phyloP scores from a whole-genome alignment of 805 yeast species.

The Cyberlindnera samutprakarnensis region DNA sequence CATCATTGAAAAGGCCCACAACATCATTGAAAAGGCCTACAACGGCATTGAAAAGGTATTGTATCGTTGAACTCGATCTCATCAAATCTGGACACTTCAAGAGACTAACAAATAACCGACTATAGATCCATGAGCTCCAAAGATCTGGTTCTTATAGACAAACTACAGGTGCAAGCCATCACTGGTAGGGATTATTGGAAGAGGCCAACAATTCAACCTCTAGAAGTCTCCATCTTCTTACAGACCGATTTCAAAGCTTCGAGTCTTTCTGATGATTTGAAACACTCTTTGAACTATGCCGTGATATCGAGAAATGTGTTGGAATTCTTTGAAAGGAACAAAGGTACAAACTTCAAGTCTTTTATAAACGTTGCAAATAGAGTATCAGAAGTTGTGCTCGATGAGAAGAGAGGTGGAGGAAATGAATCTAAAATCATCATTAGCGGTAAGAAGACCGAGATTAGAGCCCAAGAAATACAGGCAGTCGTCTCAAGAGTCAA shows the following conservation, averaged over 20 bases:
- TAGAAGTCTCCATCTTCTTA: slow-evolving; percentile 50
- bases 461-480: slow-evolving; percentile 45
- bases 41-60: too few species aligned
- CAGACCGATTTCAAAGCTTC: slow-evolving; percentile 65
- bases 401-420: slow-evolving; percentile 41
- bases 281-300: slow-evolving; percentile 83
- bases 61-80: too few species aligned
- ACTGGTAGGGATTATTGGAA: slow-evolving; percentile 76
- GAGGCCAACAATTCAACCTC: slow-evolving; percentile 58
- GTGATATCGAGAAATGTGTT: slow-evolving; percentile 64
- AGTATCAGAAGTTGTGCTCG: slow-evolving; percentile 37
- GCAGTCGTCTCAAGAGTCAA: slow-evolving; percentile 31
- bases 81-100: too few species aligned
- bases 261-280: slow-evolving; percentile 74
- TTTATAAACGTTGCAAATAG: slow-evolving; percentile 35
- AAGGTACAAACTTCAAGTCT: slow-evolving; percentile 28
- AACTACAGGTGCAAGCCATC: slow-evolving; percentile 52
- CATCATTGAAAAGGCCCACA: too few species aligned
- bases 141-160: slow-evolving; percentile 23
- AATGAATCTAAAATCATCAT: slow-evolving; percentile 33
- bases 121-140: neutral
- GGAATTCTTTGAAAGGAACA: slow-evolving; percentile 37
- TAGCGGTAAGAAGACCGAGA: slow-evolving; percentile 45
- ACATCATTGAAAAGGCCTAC: too few species aligned
- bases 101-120: too few species aligned